Evolutionary conservation across 495 filamentous ascomycete genomes (phyloP).

Genomic region (Tuber borchii): DNA sequence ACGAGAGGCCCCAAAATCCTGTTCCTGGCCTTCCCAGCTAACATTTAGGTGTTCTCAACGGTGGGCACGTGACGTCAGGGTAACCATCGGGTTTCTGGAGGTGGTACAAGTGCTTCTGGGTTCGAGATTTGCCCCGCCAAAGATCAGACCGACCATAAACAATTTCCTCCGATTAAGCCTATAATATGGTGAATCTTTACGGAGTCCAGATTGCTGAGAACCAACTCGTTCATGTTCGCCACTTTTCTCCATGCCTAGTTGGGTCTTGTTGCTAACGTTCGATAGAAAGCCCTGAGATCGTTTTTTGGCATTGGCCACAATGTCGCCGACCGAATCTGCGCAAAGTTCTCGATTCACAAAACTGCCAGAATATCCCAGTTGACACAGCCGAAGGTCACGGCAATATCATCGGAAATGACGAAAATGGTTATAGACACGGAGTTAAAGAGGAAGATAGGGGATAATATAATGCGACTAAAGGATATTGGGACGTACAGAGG

Average conservation of each 20-base stretch:
- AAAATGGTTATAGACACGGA: constrained; percentile 88
- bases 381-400: constrained; percentile 62
- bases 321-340: constrained; percentile 65
- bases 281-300: constrained; percentile 69
- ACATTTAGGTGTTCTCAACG: constrained; percentile 5
- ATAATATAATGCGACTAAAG: constrained; percentile 78
- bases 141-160: not conserved
- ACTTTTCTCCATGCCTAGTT: constrained; percentile 11
- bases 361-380: constrained; percentile 67
- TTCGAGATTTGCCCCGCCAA: not conserved
- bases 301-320: constrained; percentile 86
- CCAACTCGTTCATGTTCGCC: constrained; percentile 67
- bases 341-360: constrained; percentile 79
- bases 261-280: not conserved
- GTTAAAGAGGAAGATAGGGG: constrained; percentile 62
- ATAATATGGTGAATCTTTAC: constrained; percentile 66
- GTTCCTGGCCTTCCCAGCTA: not conserved
- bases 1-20: not conserved
- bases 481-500: constrained; percentile 91
- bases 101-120: not conserved
- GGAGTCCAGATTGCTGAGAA: constrained; percentile 77
- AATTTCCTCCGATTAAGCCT: not conserved
- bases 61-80: not conserved
- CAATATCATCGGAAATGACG: constrained; percentile 75
- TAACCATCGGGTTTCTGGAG: not conserved